A percentile compares a stretch with the other conserved stretches of the same genome.
Conservation (phyloP, 441 rosid genomes). For the Gossypium trilobum region DNA sequence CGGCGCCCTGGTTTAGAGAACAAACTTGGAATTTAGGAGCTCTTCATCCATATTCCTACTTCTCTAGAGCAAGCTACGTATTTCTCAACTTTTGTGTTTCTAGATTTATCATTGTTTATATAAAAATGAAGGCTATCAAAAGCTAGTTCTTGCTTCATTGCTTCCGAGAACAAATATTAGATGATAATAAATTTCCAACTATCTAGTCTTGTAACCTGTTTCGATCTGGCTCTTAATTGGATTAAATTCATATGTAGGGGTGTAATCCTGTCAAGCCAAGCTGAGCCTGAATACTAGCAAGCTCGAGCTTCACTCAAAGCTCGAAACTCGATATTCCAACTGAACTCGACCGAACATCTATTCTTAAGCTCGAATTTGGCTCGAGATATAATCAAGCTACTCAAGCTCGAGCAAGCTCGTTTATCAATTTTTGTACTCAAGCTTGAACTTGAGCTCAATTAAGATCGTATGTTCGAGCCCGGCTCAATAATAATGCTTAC, state of each 20-base stretch:
- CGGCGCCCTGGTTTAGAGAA: conserved; percentile 41
- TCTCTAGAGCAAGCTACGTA: background rate
- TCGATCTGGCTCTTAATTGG: background rate
- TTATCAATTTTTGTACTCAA: too few relatives aligned
- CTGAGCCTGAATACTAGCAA: too few relatives aligned
- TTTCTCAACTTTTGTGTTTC: background rate
- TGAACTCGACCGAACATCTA: too few relatives aligned
- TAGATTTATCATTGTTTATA: background rate
- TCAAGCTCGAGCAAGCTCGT: too few relatives aligned
- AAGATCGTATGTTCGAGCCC: too few relatives aligned
- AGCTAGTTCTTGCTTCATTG: background rate
- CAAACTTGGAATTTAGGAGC: background rate
- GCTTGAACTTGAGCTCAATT: too few relatives aligned
- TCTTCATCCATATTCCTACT: background rate
- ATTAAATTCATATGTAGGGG: background rate
- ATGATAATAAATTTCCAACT: background rate
- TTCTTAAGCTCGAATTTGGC: too few relatives aligned
- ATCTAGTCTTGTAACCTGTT: background rate
- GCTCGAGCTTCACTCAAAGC: too few relatives aligned
- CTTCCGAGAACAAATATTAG: background rate
- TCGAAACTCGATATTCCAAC: too few relatives aligned
- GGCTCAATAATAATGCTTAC: too few relatives aligned
- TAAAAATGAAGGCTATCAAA: background rate
- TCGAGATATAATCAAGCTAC: too few relatives aligned
- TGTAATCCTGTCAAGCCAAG: too few relatives aligned